Conservation (phyloP, 306 rosid species). For the Oemleria cerasiformis region DNA sequence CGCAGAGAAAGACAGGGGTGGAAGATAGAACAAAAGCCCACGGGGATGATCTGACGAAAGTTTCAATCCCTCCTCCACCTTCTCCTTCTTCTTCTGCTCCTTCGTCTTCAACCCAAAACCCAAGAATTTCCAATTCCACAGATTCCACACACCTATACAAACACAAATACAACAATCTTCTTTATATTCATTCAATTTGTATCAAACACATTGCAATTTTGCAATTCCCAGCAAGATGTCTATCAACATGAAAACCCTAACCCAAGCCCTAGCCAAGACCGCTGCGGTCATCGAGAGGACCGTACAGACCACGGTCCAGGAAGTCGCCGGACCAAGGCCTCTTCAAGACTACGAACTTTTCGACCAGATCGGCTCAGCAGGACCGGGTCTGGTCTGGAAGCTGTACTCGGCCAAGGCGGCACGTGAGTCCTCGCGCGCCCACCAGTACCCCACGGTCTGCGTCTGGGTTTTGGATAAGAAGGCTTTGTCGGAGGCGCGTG, state of each 20-base stretch:
- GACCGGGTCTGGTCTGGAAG: conserved; percentile 82
- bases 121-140: conserved; percentile 13
- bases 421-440: conserved; percentile 74
- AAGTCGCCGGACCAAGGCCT: conserved; percentile 93
- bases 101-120: conserved; percentile 4
- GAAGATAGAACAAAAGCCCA: background rate
- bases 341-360: conserved; percentile 91
- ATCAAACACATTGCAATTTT: conserved; percentile 12
- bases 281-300: conserved; percentile 90
- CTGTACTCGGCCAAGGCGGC: conserved; percentile 71
- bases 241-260: conserved; percentile 88
- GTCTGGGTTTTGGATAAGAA: conserved; percentile 93
- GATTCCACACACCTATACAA: background rate
- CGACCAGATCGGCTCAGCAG: conserved; percentile 95
- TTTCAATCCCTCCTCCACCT: conserved; percentile 3
- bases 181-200: background rate
- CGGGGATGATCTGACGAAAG: conserved; percentile 18
- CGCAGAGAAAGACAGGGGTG: background rate
- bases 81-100: conserved; percentile 1
- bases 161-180: background rate
- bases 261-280: conserved; percentile 97
- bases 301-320: conserved; percentile 92
- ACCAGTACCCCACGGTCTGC: conserved; percentile 84
- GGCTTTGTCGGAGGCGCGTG: conserved; percentile 63
- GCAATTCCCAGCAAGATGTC: conserved; percentile 41